Conservation (phyloP, 331 rosid species). For the Quercus lobata region DNA sequence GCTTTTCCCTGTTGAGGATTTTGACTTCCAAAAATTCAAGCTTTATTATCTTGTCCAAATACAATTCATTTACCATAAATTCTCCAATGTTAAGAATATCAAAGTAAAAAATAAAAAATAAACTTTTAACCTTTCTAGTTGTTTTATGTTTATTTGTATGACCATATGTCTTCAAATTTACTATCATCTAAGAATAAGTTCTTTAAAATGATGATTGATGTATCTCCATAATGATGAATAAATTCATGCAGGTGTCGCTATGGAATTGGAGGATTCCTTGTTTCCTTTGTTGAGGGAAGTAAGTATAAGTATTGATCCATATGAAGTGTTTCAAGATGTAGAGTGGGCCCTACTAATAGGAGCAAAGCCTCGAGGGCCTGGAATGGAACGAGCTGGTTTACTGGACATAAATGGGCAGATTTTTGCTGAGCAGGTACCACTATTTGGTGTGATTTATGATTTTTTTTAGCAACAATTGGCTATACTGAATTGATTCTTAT, state of each 20-base stretch:
- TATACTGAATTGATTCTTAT: slow-evolving; percentile 10
- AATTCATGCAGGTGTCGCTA: slow-evolving; percentile 75
- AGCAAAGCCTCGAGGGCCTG: slow-evolving; percentile 99
- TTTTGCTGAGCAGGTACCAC: slow-evolving; percentile 69
- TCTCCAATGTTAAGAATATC: not conserved
- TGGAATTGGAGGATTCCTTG: slow-evolving; percentile 95
- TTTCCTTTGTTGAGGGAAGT: slow-evolving; percentile 92
- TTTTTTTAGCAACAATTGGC: not conserved
- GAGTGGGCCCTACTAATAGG: slow-evolving; percentile 96
- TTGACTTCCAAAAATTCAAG: not conserved
- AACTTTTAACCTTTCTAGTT: not conserved
- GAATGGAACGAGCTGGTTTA: slow-evolving; percentile 86
- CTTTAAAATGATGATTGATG: not conserved
- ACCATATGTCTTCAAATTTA: not conserved
- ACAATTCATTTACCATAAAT: not conserved
- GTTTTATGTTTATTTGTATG: not conserved
- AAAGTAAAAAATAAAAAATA: not conserved
- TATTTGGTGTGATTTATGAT: not conserved
- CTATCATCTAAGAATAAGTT: not conserved
- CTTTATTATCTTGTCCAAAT: not conserved
- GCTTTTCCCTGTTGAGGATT: not conserved
- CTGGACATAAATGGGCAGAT: slow-evolving; percentile 91
- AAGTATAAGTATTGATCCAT: slow-evolving; percentile 76
- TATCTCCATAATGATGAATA: slow-evolving; percentile 3
- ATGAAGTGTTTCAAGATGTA: slow-evolving; percentile 91